Base-by-base conservation (phyloP, 306 rosid genomes). In the Myrica gale region DNA sequence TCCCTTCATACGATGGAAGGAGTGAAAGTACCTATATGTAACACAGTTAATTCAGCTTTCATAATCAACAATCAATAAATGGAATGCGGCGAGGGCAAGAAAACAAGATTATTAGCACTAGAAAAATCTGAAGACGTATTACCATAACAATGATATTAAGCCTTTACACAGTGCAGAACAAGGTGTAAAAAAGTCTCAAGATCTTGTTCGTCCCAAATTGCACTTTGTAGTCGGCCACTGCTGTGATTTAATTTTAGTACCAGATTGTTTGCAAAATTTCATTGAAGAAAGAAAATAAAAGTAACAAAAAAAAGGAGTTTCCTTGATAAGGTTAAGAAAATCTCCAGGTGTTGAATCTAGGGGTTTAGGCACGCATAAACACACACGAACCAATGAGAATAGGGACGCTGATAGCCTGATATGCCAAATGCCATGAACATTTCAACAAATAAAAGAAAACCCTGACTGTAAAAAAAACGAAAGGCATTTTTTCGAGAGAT, bases 1-100 rank as follows among this genome's bases (percentile, higher is more conserved):
- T 89, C 7, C 99, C 99, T 76, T 95, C 97, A 26, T 80, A 90
- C 3, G 82, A 19, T 0, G 99, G 99, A 19, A 95, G 90, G 45
- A 89, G 74, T 42, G 96, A 89, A 47, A 95, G 89, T 45, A 95
- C 96, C 98, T 95, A 50, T 9, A 47, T 12, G 17, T 37, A 41
- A 9, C 26, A 4, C 56, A 43, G 20, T 21, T 50, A 20, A 52
- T 9, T 20, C 13, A 68, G 48, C 4, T 42, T 19, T 69, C 41
- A 21, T 32, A 32, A 32, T 32, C 32, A 26, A 26, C 32, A 26
- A 26, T 26, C 37, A 32, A 32, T 0, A 32, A 32, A 32, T 32
- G 37, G 37, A 32, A 32, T 32, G 37, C 37, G 37, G 37, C 3
- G 37, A 32, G 37, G 37, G 37, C 37, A 32, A 32, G 37, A 32